Evolutionary conservation across 176 grass and related monocot genomes (phyloP).

Genomic region (Musa schizocarpa): DNA sequence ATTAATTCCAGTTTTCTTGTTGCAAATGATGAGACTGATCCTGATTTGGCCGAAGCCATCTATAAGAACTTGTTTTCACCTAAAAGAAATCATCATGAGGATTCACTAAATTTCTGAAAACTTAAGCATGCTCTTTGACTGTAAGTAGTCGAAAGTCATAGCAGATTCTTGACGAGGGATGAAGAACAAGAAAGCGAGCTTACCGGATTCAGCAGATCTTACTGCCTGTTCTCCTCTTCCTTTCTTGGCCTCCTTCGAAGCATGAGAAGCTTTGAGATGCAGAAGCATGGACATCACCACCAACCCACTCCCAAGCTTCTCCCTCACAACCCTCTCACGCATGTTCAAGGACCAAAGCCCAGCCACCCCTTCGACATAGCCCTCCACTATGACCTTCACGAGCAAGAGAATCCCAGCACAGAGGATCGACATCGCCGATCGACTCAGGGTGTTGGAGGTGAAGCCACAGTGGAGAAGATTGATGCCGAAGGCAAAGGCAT

Average conservation of each 20-base stretch:
- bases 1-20: not conserved
- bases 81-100: no score
- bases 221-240: not conserved
- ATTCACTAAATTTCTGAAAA: no score
- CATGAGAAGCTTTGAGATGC: conserved; percentile 19
- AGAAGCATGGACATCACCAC: conserved; percentile 34
- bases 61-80: no score
- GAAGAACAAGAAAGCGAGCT: not conserved
- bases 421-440: conserved; percentile 13
- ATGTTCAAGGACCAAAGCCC: conserved; percentile 41
- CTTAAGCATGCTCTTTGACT: not conserved
- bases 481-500: conserved; percentile 25
- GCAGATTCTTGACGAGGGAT: not conserved
- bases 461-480: conserved; percentile 21
- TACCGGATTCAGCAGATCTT: conserved; percentile 20
- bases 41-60: not conserved
- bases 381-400: conserved; percentile 26
- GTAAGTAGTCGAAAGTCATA: not conserved
- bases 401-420: conserved; percentile 16
- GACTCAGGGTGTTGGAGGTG: not conserved
- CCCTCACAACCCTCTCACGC: conserved; percentile 40
- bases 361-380: not conserved
- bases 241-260: conserved; percentile 4
- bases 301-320: conserved; percentile 36
- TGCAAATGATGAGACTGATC: not conserved